Evolutionary conservation across 306 rosid species (phyloP), one percentile per base, ranked within the genome.

Genomic region (Castanea sativa): DNA sequence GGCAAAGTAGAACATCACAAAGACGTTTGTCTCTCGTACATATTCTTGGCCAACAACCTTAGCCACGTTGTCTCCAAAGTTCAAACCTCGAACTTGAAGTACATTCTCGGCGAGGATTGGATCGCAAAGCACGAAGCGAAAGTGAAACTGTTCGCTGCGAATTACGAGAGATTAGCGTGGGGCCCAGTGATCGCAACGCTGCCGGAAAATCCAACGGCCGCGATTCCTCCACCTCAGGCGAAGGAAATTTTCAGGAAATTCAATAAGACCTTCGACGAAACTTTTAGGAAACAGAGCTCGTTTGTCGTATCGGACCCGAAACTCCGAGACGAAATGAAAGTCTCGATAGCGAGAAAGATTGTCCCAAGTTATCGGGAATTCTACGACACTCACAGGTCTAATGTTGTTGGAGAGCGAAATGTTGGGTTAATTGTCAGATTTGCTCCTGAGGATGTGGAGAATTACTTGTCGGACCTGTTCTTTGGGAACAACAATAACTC

Each of bases 51-150:
- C 1, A 92, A 89, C 83, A 94, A 94, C 71, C 82, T 94, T 74
- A 85, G 77, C 16, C 76, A 81, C 84, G 80, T 92, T 41, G 75
- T 90, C 55, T 60, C 78, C 61, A 89, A 58, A 52, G 91, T 80
- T 8, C 86, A 86, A 1, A 73, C 65, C 2, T 90, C 98, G 13
- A 89, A 90, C 21, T 86, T 94, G 32, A 85, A 77, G 43, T 78
- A 80, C 79, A 84, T 90, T 12, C 88, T 94, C 2, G 91, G 98
- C 1, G 89, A 89, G 2, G 90, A 86, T 20, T 94, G 98, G 97
- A 43, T 82, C 7, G 29, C 73, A 2, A 80, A 73, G 75, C 88
- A 90, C 78, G 92, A 92, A 20, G 69, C n/a, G 0, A 92, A 85
- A 73, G 65, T 84, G 76, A 81, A 76, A 45, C 72, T 76, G 71